Conservation (phyloP, 441 rosid species). For the Melastoma candidum region DNA sequence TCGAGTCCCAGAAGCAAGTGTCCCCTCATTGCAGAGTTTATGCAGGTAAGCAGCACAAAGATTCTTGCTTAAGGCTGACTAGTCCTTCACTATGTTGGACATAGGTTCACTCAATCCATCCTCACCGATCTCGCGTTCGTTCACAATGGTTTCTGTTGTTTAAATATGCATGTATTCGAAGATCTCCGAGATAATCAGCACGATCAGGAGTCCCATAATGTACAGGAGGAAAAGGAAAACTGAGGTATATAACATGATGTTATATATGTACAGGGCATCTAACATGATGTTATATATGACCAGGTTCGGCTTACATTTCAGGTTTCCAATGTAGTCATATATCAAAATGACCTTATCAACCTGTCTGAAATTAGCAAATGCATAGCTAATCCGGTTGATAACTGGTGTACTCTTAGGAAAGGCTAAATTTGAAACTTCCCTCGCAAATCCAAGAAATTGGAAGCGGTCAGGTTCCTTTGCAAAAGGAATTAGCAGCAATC, state of each 20-base stretch:
- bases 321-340: constrained; percentile 37
- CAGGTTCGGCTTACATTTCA: constrained; percentile 51
- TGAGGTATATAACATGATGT: too few species aligned
- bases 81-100: constrained; percentile 17
- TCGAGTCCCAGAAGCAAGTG: constrained; percentile 33
- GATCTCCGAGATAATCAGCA: too few species aligned
- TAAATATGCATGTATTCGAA: constrained; percentile 15
- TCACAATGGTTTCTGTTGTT: constrained; percentile 25
- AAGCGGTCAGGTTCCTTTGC: constrained; percentile 26
- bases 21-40: constrained; percentile 40
- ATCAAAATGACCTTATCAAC: constrained; percentile 45
- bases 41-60: constrained; percentile 19
- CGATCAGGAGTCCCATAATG: too few species aligned
- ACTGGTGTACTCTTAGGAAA: constrained; percentile 33
- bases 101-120: constrained; percentile 25
- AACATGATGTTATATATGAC: constrained; percentile 60
- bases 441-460: constrained; percentile 34
- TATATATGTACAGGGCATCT: constrained; percentile 49
- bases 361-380: constrained; percentile 64
- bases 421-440: constrained; percentile 37
- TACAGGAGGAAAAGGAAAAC: too few species aligned
- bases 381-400: constrained; percentile 50
- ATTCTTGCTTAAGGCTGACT: constrained; percentile 21
- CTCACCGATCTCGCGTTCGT: constrained; percentile 27
- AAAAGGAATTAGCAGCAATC: constrained; percentile 55